Conservation (phyloP, 805 yeast genomes). For the Dipodascopsis uninucleata region DNA sequence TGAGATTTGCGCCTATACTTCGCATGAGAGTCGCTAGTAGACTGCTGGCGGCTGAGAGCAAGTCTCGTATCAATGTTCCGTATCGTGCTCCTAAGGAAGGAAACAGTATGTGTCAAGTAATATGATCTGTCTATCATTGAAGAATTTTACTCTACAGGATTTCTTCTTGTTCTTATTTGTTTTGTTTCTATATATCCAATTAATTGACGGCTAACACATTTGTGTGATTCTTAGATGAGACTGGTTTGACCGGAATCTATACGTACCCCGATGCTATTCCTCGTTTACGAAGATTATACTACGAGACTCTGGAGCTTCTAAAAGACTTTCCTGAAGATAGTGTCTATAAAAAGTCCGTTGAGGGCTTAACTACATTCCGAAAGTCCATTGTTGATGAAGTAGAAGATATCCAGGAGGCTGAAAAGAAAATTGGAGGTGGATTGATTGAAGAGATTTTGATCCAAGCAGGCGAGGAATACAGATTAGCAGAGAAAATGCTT, state of each 20-base stretch:
- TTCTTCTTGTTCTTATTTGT: no score
- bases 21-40: no score
- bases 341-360: slow-evolving; percentile 73
- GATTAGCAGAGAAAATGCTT: slow-evolving; percentile 62
- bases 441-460: slow-evolving; percentile 76
- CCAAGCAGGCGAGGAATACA: slow-evolving; percentile 79
- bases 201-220: no score
- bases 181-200: no score
- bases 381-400: slow-evolving; percentile 59
- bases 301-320: slow-evolving; percentile 59
- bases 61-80: no score
- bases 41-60: no score
- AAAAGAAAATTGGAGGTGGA: slow-evolving; percentile 73
- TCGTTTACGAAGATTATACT: slow-evolving; percentile 65
- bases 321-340: slow-evolving; percentile 65
- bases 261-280: slow-evolving; percentile 85
- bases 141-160: no score
- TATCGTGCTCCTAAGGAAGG: no score
- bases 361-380: slow-evolving; percentile 66
- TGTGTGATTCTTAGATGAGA: no score
- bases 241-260: slow-evolving; percentile 73
- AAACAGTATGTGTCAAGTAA: no score
- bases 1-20: no score
- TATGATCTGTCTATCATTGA: no score
- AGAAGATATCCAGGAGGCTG: slow-evolving; percentile 63